phyloP scores from a whole-genome alignment of 2,329 filamentous ascomycete species.

The Botrytis paeoniae region DNA sequence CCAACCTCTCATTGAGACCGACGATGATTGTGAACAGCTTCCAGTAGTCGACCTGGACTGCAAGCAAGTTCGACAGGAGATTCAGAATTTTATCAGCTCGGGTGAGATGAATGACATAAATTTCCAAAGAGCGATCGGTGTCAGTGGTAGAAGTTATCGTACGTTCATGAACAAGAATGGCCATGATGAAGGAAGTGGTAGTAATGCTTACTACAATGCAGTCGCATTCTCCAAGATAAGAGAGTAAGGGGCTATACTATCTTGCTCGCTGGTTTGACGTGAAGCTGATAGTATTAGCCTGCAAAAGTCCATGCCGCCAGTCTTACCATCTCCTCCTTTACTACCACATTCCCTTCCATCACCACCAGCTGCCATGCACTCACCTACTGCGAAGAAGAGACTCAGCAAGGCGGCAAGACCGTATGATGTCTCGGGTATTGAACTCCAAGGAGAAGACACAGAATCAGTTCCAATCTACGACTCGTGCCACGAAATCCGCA shows the following conservation, averaged over 20 bases:
- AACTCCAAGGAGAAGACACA: background rate
- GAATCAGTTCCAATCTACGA: background rate
- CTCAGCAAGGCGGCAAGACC: background rate
- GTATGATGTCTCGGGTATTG: background rate
- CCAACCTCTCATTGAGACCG: background rate
- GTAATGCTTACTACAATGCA: background rate
- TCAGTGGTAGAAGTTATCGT: background rate
- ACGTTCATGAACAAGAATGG: background rate
- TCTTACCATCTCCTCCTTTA: background rate
- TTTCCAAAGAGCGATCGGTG: background rate
- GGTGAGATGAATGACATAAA: background rate
- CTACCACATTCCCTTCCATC: background rate
- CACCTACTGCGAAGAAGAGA: background rate
- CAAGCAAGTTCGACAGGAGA: background rate
- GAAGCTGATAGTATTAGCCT: background rate
- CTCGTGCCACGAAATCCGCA: background rate
- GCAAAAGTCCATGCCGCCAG: background rate
- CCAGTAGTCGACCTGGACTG: background rate
- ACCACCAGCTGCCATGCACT: background rate
- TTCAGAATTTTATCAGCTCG: background rate
- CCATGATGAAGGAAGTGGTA: background rate
- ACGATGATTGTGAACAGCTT: background rate
- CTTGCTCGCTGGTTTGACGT: background rate
- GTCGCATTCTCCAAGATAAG: background rate
- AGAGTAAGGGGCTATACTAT: background rate